Evolutionary conservation across 192 early-diverging fungal genomes (phyloP).

Genomic region (Coemansia umbellata): DNA sequence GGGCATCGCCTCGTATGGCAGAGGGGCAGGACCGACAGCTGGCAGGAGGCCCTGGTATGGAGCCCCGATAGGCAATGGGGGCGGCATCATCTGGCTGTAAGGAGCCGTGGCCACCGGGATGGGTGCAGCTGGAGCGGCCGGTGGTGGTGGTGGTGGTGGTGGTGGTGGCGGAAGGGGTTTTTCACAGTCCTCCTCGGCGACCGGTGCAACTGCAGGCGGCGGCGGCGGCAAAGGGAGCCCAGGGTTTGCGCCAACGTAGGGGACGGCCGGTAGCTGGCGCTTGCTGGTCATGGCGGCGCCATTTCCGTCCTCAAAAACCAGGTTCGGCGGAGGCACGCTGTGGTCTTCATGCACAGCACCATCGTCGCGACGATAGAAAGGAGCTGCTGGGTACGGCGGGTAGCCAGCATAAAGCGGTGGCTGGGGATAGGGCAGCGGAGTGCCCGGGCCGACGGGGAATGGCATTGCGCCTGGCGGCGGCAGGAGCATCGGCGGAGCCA

Average conservation of each 20-base stretch:
- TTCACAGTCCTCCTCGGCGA: conserved; percentile 27
- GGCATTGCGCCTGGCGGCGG: conserved; percentile 35
- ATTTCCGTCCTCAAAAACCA: conserved; percentile 9
- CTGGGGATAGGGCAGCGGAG: conserved; percentile 10
- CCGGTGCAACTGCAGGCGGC: conserved; percentile 6
- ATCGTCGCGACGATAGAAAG: conserved; percentile 15
- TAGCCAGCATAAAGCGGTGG: neutral
- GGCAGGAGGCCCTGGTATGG: conserved; percentile 8
- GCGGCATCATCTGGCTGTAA: conserved; percentile 10
- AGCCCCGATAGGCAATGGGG: conserved; percentile 1
- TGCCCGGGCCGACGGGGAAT: conserved; percentile 5
- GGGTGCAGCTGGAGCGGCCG: neutral
- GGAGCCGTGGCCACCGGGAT: conserved; percentile 11
- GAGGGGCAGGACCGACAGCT: conserved; percentile 7
- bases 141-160: conserved; percentile 7
- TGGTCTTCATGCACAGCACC: neutral
- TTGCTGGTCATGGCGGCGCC: neutral
- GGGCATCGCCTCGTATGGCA: neutral
- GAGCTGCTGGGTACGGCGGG: conserved; percentile 7
- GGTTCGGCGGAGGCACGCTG: conserved; percentile 9
- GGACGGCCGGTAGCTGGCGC: conserved; percentile 16
- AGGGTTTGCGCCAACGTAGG: conserved; percentile 10
- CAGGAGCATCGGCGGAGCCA: conserved; percentile 33
- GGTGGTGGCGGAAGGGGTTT: conserved; percentile 9
- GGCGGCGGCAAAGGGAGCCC: neutral